Percentiles rank a stretch among this genome's conserved stretches.
These are phyloP conservation scores for Lactifluus subvellereus DNA, from an alignment of 768 basidiomycete genomes.

Conservation along the genomic window DNA sequence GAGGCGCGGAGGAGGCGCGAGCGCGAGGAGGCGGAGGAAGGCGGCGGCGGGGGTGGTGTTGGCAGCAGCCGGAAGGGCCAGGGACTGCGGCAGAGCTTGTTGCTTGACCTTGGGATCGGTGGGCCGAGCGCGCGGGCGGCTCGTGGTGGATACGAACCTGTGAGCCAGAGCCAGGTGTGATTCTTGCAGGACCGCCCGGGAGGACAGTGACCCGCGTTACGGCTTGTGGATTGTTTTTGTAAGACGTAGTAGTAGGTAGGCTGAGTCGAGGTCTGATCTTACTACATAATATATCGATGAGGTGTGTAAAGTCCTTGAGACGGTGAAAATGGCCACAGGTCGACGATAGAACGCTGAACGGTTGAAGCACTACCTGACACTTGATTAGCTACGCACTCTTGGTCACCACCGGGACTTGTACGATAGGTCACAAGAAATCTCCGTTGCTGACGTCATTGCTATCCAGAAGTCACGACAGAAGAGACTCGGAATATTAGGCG, in stretches of 20 bases:
- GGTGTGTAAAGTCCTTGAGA: too few species aligned
- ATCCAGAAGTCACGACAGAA: too few species aligned
- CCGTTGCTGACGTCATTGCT: too few species aligned
- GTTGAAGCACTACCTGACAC: too few species aligned
- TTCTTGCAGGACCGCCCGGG: neutral
- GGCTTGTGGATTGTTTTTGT: neutral
- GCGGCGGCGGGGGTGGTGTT: slow-evolving; percentile 12
- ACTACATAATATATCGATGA: too few species aligned
- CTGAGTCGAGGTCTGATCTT: too few species aligned
- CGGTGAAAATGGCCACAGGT: too few species aligned
- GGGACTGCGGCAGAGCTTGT: slow-evolving; percentile 42
- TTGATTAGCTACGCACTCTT: too few species aligned
- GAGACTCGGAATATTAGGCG: too few species aligned
- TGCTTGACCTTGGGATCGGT: slow-evolving; percentile 52
- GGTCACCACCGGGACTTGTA: too few species aligned
- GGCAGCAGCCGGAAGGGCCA: slow-evolving; percentile 34
- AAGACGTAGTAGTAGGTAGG: neutral
- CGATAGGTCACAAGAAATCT: too few species aligned
- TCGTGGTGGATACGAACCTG: slow-evolving; percentile 56
- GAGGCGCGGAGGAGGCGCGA: slow-evolving; percentile 62
- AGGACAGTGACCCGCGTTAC: neutral
- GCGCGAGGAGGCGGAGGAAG: slow-evolving; percentile 52
- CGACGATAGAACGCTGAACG: too few species aligned
- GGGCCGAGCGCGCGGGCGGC: slow-evolving; percentile 39
- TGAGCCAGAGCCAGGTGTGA: slow-evolving; percentile 58